Conservation (phyloP, 495 filamentous ascomycete species). For the Clavariopsis aquatica region DNA sequence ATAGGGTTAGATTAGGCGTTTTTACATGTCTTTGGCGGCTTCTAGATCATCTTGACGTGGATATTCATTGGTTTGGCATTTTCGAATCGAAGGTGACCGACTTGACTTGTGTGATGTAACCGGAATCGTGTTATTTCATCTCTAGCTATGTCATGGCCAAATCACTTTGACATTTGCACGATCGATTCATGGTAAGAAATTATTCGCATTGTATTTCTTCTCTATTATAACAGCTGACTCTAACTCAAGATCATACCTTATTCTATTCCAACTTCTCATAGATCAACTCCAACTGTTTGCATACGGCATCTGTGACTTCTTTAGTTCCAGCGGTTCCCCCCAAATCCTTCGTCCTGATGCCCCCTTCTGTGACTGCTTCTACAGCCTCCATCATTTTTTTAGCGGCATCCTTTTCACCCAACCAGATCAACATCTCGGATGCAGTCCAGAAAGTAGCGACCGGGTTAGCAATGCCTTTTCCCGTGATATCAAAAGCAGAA, state of each 20-base stretch:
- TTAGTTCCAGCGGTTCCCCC: constrained; percentile 56
- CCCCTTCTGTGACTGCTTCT: constrained; percentile 59
- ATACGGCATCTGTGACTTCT: constrained; percentile 64
- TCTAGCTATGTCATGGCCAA: too few relatives aligned
- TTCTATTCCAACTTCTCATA: not conserved
- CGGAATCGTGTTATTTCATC: too few relatives aligned
- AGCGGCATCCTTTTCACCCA: constrained; percentile 59
- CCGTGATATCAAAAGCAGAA: constrained; percentile 68
- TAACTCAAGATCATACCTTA: not conserved
- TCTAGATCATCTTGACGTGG: too few relatives aligned
- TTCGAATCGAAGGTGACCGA: too few relatives aligned
- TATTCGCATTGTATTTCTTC: not conserved
- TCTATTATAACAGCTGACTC: too few relatives aligned
- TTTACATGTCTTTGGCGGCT: too few relatives aligned
- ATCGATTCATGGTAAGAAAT: too few relatives aligned
- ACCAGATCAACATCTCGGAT: constrained; percentile 67
- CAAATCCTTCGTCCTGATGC: constrained; percentile 59
- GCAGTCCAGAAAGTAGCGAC: constrained; percentile 70
- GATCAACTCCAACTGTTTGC: constrained; percentile 54
- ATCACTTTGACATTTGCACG: too few relatives aligned
- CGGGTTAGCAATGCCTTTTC: constrained; percentile 70
- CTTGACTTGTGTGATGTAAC: too few relatives aligned
- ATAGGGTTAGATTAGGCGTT: too few relatives aligned
- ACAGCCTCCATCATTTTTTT: constrained; percentile 58
- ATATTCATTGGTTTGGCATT: too few relatives aligned